Evolutionary conservation across 768 basidiomycete species (phyloP).

Genomic region (Rhizopogon rudus): DNA sequence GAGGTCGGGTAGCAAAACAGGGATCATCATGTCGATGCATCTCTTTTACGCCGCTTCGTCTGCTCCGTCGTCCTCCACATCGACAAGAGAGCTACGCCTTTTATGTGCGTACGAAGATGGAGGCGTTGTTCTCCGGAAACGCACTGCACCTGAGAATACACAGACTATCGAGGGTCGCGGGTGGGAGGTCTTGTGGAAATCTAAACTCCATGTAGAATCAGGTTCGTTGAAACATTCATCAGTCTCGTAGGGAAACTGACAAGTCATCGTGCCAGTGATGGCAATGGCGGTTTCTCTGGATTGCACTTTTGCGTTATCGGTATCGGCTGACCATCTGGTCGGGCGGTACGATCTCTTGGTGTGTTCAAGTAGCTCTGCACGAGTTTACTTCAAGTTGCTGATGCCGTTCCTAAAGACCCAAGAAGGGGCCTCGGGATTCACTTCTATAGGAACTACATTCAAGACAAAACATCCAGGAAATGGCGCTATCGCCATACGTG

Average conservation of each 20-base stretch:
- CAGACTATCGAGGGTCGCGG: slow-evolving; percentile 61
- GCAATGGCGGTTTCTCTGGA: slow-evolving; percentile 60
- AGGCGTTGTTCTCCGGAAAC: slow-evolving; percentile 64
- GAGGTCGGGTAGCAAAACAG: slow-evolving; percentile 52
- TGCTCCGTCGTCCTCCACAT: slow-evolving; percentile 28
- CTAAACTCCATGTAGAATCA: slow-evolving; percentile 66
- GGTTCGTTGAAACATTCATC: slow-evolving; percentile 35
- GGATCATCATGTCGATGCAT: slow-evolving; percentile 88
- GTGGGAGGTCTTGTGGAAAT: slow-evolving; percentile 69
- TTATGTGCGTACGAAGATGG: slow-evolving; percentile 86
- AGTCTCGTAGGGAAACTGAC: background rate
- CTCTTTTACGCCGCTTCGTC: slow-evolving; percentile 38
- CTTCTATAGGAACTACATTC: slow-evolving; percentile 27
- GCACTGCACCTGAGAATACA: slow-evolving; percentile 30
- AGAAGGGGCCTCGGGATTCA: slow-evolving; percentile 11
- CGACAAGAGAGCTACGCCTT: slow-evolving; percentile 46
- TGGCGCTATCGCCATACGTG: slow-evolving; percentile 65
- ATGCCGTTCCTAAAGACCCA: slow-evolving; percentile 5
- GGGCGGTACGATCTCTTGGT: slow-evolving; percentile 61
- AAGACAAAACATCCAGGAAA: slow-evolving; percentile 82
- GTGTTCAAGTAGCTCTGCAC: slow-evolving; percentile 9
- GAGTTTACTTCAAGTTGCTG: background rate
- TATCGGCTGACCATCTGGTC: slow-evolving; percentile 81
- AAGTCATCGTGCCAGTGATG: background rate
- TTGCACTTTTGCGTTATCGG: slow-evolving; percentile 60